A percentile compares a stretch with the other conserved stretches of the same genome.
Conservation (phyloP, 331 rosid species). For the Acacia pycnantha region DNA sequence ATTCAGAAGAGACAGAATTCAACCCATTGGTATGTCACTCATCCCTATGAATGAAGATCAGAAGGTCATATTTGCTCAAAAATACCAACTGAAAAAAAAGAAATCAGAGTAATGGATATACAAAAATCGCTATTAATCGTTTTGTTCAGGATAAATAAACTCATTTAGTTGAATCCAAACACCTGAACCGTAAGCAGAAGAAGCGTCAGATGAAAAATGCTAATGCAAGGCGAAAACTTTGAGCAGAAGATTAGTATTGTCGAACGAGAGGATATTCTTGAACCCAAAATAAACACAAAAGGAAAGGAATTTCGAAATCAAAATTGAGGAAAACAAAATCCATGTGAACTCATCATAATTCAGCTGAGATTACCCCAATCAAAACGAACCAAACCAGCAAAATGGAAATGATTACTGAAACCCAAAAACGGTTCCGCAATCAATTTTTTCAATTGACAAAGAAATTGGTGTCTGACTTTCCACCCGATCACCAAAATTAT, state of each 20-base stretch:
- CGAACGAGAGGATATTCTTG: conserved; percentile 62
- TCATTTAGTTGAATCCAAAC: conserved; percentile 31
- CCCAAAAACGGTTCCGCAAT: conserved; percentile 38
- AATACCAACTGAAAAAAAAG: neutral
- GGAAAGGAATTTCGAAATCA: conserved; percentile 47
- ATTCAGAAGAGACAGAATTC: conserved; percentile 24
- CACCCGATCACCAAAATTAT: conserved; percentile 47
- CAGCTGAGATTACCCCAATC: conserved; percentile 40
- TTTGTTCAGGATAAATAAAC: neutral
- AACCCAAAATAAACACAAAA: conserved; percentile 45
- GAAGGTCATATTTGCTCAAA: neutral
- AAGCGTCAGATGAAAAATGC: conserved; percentile 3
- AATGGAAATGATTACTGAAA: conserved; percentile 35
- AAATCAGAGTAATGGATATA: neutral
- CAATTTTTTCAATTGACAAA: conserved; percentile 13
- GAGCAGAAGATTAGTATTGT: conserved; percentile 58
- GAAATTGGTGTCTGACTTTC: conserved; percentile 24
- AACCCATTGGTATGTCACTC: conserved; percentile 9
- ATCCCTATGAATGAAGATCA: conserved; percentile 4
- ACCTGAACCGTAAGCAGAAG: conserved; percentile 14
- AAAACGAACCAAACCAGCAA: conserved; percentile 39
- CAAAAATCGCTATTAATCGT: conserved; percentile 30
- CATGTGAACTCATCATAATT: conserved; percentile 52
- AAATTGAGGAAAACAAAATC: conserved; percentile 32
- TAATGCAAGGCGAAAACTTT: conserved; percentile 44